Conservation (phyloP, 1,284 basidiomycete genomes). For the Tilletia horrida region DNA sequence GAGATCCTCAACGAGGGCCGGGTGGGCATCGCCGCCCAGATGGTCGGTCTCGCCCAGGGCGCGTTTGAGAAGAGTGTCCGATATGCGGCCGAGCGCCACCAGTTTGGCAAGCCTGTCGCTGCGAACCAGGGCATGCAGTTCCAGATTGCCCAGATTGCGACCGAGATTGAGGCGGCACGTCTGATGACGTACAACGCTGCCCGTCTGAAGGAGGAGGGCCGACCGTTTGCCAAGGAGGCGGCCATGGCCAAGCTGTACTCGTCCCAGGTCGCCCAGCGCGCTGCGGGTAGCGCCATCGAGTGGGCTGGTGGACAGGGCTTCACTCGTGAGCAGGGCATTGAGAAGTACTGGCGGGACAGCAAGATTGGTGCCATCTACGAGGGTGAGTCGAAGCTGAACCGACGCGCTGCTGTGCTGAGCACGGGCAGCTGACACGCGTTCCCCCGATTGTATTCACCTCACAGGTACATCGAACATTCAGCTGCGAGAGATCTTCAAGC, state of each 20-base stretch:
- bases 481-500: slow-evolving; percentile 87
- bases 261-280: slow-evolving; percentile 81
- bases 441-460: neutral
- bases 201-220: slow-evolving; percentile 85
- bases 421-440: neutral
- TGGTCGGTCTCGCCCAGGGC: slow-evolving; percentile 88
- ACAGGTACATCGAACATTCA: slow-evolving; percentile 69
- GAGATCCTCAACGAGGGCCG: slow-evolving; percentile 96
- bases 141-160: slow-evolving; percentile 80
- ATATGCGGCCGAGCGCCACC: slow-evolving; percentile 87
- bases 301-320: slow-evolving; percentile 96
- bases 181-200: slow-evolving; percentile 96
- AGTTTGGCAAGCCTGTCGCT: slow-evolving; percentile 86
- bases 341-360: slow-evolving; percentile 78
- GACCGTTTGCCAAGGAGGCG: slow-evolving; percentile 85
- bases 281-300: slow-evolving; percentile 85
- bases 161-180: slow-evolving; percentile 87
- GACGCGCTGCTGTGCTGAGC: too few relatives aligned
- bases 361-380: slow-evolving; percentile 79
- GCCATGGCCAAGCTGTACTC: slow-evolving; percentile 88
- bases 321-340: slow-evolving; percentile 75
- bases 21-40: slow-evolving; percentile 86
- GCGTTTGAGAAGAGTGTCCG: slow-evolving; percentile 89
- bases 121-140: slow-evolving; percentile 89
- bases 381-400: slow-evolving; percentile 58